Percentiles rank a stretch among this genome's conserved stretches.
Evolutionary conservation across 202 grass and related monocot genomes (phyloP).

Genomic region (Panicum virgatum): DNA sequence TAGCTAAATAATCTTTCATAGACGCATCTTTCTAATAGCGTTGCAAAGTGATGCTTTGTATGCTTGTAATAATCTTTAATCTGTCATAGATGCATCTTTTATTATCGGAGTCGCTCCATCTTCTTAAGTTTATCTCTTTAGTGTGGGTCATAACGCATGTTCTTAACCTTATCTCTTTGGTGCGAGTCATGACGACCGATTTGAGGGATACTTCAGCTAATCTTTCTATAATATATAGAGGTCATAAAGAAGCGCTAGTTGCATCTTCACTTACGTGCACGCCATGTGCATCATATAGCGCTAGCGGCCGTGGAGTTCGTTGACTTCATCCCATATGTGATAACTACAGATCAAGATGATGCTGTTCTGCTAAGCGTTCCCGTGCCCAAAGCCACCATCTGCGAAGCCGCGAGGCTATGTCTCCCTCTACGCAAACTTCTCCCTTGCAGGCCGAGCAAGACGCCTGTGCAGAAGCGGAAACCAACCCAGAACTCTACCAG

Average conservation of each 20-base stretch:
- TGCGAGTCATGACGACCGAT: too few relatives aligned
- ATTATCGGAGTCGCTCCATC: too few relatives aligned
- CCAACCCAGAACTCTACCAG: slow-evolving; percentile 9
- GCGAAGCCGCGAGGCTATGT: not conserved
- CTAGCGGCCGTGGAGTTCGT: not conserved
- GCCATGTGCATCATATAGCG: not conserved
- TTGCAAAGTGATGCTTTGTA: too few relatives aligned
- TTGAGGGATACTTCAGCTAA: too few relatives aligned
- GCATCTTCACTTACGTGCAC: not conserved
- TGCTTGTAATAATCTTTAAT: too few relatives aligned
- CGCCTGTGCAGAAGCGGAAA: not conserved
- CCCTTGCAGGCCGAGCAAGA: not conserved
- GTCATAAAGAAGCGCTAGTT: not conserved
- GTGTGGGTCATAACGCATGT: too few relatives aligned
- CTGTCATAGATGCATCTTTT: too few relatives aligned
- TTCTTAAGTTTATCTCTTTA: too few relatives aligned
- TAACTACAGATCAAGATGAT: not conserved
- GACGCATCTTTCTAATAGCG: too few relatives aligned
- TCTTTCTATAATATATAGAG: too few relatives aligned
- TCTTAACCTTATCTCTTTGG: too few relatives aligned
- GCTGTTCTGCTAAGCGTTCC: not conserved
- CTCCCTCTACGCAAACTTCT: not conserved
- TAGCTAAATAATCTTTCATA: too few relatives aligned
- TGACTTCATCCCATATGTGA: not conserved
- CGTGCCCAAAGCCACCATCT: not conserved